phyloP scores from a whole-genome alignment of 495 filamentous ascomycete species.

The Penicillium psychrofluorescens region DNA sequence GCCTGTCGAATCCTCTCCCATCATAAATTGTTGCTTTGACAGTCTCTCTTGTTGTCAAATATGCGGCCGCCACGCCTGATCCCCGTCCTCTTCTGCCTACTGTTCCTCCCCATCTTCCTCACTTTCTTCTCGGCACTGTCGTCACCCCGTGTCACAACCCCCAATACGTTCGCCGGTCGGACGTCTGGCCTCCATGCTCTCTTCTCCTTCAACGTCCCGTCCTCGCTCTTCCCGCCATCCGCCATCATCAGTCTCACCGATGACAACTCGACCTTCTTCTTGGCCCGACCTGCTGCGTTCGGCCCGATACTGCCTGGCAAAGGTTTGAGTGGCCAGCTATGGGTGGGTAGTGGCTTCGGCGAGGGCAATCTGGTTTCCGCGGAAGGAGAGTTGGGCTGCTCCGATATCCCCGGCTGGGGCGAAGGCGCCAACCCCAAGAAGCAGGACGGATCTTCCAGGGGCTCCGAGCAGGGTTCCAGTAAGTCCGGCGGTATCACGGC shows the following conservation, averaged over 20 bases:
- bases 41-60: constrained; percentile 13
- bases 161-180: constrained; percentile 33
- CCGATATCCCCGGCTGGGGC: constrained; percentile 91
- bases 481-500: constrained; percentile 19
- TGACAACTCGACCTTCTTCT: constrained; percentile 95
- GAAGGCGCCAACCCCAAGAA: constrained; percentile 38
- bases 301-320: constrained; percentile 68
- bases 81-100: constrained; percentile 44
- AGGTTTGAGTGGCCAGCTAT: constrained; percentile 77
- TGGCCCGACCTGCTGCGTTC: constrained; percentile 88
- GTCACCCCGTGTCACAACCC: constrained; percentile 30
- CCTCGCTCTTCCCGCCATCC: constrained; percentile 84
- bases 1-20: constrained; percentile 2
- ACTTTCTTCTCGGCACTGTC: constrained; percentile 45
- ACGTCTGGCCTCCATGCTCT: constrained; percentile 43
- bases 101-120: constrained; percentile 46
- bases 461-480: constrained; percentile 21
- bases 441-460: constrained; percentile 15
- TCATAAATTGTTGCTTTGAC: neutral
- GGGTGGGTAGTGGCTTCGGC: constrained; percentile 85
- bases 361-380: constrained; percentile 54
- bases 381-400: constrained; percentile 92
- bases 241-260: constrained; percentile 94
- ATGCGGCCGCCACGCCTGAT: constrained; percentile 53
- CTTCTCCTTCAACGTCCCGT: constrained; percentile 59